phyloP scores from a whole-genome alignment of 1,284 basidiomycete genomes.

The Moesziomyces antarcticus region DNA sequence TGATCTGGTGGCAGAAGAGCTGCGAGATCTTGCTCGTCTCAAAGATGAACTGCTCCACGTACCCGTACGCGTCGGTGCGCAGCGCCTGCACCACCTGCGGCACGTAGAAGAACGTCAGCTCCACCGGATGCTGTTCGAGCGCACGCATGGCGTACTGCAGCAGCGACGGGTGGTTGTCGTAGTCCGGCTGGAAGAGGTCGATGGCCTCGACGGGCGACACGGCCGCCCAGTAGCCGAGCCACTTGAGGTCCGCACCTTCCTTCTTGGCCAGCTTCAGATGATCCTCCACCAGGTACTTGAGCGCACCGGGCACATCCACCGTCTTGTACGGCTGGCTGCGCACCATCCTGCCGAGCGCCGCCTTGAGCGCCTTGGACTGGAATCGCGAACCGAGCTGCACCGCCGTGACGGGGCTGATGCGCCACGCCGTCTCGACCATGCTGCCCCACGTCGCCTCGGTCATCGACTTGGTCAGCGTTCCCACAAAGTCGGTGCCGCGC shows the following conservation, averaged over 20 bases:
- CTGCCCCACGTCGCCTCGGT: constrained; percentile 77
- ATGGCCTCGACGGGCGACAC: constrained; percentile 79
- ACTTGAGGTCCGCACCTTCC: constrained; percentile 70
- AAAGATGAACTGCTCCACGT: constrained; percentile 94
- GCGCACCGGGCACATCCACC: constrained; percentile 80
- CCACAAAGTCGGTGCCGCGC: constrained; percentile 71
- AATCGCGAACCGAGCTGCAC: constrained; percentile 88
- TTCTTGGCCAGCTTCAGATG: constrained; percentile 77
- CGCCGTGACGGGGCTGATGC: constrained; percentile 82
- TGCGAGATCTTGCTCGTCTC: constrained; percentile 98
- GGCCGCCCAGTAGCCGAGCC: constrained; percentile 87
- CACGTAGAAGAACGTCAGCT: constrained; percentile 98
- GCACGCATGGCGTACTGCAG: constrained; percentile 97
- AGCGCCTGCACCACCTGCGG: constrained; percentile 98
- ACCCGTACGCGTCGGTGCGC: constrained; percentile 80
- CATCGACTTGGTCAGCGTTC: constrained; percentile 68
- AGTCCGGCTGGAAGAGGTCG: constrained; percentile 60
- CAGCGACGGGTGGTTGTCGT: constrained; percentile 80
- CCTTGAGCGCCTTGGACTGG: constrained; percentile 74
- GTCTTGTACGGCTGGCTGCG: constrained; percentile 79
- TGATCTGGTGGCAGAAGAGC: constrained; percentile 98
- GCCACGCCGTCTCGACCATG: constrained; percentile 82
- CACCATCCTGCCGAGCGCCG: constrained; percentile 81
- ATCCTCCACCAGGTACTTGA: constrained; percentile 83
- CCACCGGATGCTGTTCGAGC: constrained; percentile 91